These are phyloP conservation scores for Dendrobium chrysotoxum DNA, from an alignment of 106 monocot species.

Conservation along the genomic window DNA sequence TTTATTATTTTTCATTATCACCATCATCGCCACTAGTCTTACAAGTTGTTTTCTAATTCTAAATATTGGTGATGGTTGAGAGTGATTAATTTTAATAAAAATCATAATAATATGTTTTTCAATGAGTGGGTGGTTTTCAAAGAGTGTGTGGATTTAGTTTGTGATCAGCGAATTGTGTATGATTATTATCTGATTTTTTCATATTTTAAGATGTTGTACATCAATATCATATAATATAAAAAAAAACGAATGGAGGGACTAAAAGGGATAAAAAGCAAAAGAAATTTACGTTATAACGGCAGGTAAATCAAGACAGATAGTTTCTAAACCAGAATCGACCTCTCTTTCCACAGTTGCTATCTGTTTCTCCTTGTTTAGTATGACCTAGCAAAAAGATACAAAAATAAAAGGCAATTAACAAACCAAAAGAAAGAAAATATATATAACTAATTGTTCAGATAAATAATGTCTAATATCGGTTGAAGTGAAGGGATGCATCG, in stretches of 20 bases:
- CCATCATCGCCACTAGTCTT: too few species aligned
- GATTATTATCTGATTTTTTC: too few species aligned
- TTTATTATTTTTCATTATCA: too few species aligned
- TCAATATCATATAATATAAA: background rate
- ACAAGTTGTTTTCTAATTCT: too few species aligned
- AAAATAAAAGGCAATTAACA: background rate
- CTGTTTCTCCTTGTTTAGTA: constrained; percentile 78
- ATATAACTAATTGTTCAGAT: background rate
- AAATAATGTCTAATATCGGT: background rate
- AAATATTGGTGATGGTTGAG: too few species aligned
- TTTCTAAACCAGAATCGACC: constrained; percentile 94
- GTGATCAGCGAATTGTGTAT: too few species aligned
- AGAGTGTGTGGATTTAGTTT: too few species aligned
- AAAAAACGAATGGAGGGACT: background rate
- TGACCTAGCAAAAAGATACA: constrained; percentile 40
- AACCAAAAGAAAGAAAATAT: background rate
- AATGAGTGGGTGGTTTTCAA: too few species aligned
- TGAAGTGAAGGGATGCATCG: too few species aligned
- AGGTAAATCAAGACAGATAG: constrained; percentile 66
- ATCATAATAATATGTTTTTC: too few species aligned
- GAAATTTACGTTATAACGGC: constrained; percentile 93
- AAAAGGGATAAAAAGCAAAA: constrained; percentile 4
- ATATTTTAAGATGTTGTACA: too few species aligned
- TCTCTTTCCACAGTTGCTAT: constrained; percentile 89
- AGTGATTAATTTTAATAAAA: too few species aligned